These are phyloP conservation scores for Phyllosticta citriasiana DNA, from an alignment of 2,329 filamentous ascomycete species.

Conservation along the genomic window DNA sequence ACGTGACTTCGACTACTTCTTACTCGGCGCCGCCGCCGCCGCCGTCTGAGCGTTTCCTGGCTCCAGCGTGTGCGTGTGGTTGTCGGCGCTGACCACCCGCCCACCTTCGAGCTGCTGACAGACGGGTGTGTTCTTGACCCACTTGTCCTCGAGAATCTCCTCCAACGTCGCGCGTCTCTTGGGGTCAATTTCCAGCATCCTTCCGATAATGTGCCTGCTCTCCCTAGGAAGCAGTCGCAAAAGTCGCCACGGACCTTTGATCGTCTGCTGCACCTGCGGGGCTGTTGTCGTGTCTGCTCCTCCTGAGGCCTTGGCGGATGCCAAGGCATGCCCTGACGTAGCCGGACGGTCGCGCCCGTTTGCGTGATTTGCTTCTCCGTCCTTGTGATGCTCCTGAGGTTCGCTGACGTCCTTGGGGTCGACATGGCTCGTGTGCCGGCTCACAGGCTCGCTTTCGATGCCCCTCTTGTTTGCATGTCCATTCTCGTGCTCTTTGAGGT, in stretches of 20 bases:
- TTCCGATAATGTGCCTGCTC: conserved; percentile 76
- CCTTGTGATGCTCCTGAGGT: conserved; percentile 20
- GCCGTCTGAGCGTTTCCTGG: conserved; percentile 41
- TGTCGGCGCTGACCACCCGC: conserved; percentile 58
- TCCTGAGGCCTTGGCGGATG: neutral
- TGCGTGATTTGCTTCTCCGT: neutral
- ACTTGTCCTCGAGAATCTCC: conserved; percentile 79
- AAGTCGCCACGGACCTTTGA: conserved; percentile 87
- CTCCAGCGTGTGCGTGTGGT: conserved; percentile 79
- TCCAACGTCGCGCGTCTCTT: conserved; percentile 72
- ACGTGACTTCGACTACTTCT: conserved; percentile 12
- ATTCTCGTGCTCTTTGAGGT: conserved; percentile 18
- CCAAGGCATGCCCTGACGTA: neutral
- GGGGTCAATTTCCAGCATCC: conserved; percentile 86
- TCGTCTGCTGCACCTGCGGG: conserved; percentile 54
- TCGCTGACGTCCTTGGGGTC: conserved; percentile 15
- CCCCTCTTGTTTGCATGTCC: conserved; percentile 8
- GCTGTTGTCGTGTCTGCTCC: conserved; percentile 28
- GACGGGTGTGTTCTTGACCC: conserved; percentile 77
- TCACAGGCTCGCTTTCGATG: conserved; percentile 31
- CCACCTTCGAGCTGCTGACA: conserved; percentile 72
- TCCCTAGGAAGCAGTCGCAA: conserved; percentile 80
- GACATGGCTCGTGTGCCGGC: conserved; percentile 25
- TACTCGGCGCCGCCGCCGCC: conserved; percentile 18
- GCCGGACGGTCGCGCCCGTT: conserved; percentile 16